Percentiles rank a stretch among this genome's conserved stretches.
These are phyloP conservation scores for Hyphodiscus hymeniophilus DNA, from an alignment of 495 filamentous ascomycete genomes.

Conservation along the genomic window DNA sequence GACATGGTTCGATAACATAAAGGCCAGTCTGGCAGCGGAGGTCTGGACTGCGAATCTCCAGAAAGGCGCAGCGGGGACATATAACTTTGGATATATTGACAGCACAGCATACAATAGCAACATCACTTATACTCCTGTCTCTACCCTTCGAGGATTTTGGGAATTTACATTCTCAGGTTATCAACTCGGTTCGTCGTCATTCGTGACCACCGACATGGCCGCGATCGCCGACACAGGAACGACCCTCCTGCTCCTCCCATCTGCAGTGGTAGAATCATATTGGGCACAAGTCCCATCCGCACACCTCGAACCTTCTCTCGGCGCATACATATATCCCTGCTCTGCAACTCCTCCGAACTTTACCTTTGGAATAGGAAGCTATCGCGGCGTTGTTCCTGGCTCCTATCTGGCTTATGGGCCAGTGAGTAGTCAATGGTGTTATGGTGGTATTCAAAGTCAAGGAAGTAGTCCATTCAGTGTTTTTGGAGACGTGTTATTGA, in stretches of 20 bases:
- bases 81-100: constrained; percentile 73
- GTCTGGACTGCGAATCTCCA: constrained; percentile 67
- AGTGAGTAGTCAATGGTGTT: constrained; percentile 42
- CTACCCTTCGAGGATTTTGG: constrained; percentile 61
- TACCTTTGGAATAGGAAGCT: constrained; percentile 46
- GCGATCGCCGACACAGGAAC: constrained; percentile 66
- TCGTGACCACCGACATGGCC: constrained; percentile 29
- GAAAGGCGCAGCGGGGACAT: constrained; percentile 53
- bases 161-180: constrained; percentile 55
- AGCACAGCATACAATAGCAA: constrained; percentile 48
- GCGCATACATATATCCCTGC: constrained; percentile 67
- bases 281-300: constrained; percentile 50
- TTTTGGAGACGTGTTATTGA: constrained; percentile 68
- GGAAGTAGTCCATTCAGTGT: constrained; percentile 56
- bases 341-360: constrained; percentile 49
- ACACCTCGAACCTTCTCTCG: constrained; percentile 34
- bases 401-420: constrained; percentile 46
- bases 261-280: constrained; percentile 50
- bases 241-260: constrained; percentile 57
- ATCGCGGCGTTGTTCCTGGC: constrained; percentile 44
- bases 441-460: constrained; percentile 56
- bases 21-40: constrained; percentile 45
- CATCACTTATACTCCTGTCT: constrained; percentile 53
- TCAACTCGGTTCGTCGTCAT: constrained; percentile 40
- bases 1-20: constrained; percentile 71